phyloP scores from a whole-genome alignment of 495 filamentous ascomycete species.

The Penicillium chermesinum region DNA sequence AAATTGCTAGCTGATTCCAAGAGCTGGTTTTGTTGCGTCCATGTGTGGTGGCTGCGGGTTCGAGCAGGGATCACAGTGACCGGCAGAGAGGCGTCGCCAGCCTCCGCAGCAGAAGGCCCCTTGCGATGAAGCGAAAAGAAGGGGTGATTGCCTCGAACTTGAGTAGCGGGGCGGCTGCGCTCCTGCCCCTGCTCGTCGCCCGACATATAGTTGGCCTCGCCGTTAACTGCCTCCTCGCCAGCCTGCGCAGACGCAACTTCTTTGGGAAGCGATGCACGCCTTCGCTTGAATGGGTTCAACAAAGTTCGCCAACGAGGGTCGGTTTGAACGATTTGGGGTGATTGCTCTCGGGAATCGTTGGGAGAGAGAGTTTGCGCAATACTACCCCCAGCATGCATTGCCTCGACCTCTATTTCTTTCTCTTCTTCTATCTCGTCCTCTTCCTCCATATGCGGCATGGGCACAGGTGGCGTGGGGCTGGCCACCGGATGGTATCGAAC shows the following conservation, averaged over 20 bases:
- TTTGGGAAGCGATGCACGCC: slow-evolving; percentile 47
- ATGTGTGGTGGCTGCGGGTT: slow-evolving; percentile 45
- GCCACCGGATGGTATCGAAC: slow-evolving; percentile 75
- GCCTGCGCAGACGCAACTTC: slow-evolving; percentile 50
- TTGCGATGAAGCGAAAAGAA: slow-evolving; percentile 32
- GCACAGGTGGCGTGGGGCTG: slow-evolving; percentile 55
- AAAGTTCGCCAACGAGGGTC: slow-evolving; percentile 46
- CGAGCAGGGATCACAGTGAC: slow-evolving; percentile 67
- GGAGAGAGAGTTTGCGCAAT: slow-evolving; percentile 9
- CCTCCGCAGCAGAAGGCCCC: slow-evolving; percentile 17
- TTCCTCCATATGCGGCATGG: slow-evolving; percentile 37
- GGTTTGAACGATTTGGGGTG: slow-evolving; percentile 30
- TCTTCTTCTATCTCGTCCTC: slow-evolving; percentile 27
- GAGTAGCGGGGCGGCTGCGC: slow-evolving; percentile 5
- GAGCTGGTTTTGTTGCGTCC: slow-evolving; percentile 29
- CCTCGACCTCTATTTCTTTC: slow-evolving; percentile 27
- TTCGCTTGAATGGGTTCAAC: slow-evolving; percentile 49
- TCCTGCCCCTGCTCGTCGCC: slow-evolving; percentile 22
- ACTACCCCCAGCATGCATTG: slow-evolving; percentile 6
- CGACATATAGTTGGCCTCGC: slow-evolving; percentile 15
- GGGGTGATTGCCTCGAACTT: slow-evolving; percentile 19
- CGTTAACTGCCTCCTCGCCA: slow-evolving; percentile 28
- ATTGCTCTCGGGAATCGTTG: slow-evolving; percentile 24
- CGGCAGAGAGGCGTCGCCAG: slow-evolving; percentile 39
- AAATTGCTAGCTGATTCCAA: not conserved